Evolutionary conservation across 306 rosid species (phyloP).

Genomic region (Luffa aegyptiaca): DNA sequence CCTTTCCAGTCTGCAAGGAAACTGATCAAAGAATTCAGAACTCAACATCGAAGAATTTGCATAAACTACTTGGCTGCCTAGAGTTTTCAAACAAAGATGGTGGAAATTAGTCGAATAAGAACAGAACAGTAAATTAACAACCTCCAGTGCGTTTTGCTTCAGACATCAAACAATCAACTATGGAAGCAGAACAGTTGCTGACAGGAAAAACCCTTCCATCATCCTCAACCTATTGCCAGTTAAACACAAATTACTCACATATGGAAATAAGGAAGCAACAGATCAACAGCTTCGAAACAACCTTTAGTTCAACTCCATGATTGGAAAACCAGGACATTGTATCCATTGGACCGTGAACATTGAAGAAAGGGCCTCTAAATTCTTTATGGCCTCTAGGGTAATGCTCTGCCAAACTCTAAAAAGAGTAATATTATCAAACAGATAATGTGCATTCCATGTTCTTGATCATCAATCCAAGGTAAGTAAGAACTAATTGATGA

Average conservation of each 20-base stretch:
- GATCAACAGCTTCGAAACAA: slow-evolving; percentile 14
- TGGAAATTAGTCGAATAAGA: neutral
- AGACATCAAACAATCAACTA: slow-evolving; percentile 80
- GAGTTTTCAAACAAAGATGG: neutral
- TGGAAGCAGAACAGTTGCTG: slow-evolving; percentile 72
- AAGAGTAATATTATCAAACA: neutral
- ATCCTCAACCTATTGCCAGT: slow-evolving; percentile 52
- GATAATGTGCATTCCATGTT: neutral
- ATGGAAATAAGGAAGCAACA: slow-evolving; percentile 14
- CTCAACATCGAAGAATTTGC: slow-evolving; percentile 24
- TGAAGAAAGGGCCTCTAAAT: slow-evolving; percentile 78
- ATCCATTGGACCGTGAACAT: slow-evolving; percentile 54
- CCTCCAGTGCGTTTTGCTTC: slow-evolving; percentile 55
- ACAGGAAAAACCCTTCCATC: slow-evolving; percentile 96
- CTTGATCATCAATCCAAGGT: neutral
- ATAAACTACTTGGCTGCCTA: neutral
- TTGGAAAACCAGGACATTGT: slow-evolving; percentile 94
- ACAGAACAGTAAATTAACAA: slow-evolving; percentile 16
- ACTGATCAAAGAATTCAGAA: slow-evolving; percentile 37
- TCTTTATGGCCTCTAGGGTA: slow-evolving; percentile 94
- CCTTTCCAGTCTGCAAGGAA: slow-evolving; percentile 72
- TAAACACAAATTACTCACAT: slow-evolving; percentile 17
- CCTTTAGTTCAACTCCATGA: slow-evolving; percentile 90
- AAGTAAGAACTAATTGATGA: neutral
- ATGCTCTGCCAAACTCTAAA: slow-evolving; percentile 78